Evolutionary conservation across 345 rosid species (phyloP).

Genomic region (Citrus glauca): DNA sequence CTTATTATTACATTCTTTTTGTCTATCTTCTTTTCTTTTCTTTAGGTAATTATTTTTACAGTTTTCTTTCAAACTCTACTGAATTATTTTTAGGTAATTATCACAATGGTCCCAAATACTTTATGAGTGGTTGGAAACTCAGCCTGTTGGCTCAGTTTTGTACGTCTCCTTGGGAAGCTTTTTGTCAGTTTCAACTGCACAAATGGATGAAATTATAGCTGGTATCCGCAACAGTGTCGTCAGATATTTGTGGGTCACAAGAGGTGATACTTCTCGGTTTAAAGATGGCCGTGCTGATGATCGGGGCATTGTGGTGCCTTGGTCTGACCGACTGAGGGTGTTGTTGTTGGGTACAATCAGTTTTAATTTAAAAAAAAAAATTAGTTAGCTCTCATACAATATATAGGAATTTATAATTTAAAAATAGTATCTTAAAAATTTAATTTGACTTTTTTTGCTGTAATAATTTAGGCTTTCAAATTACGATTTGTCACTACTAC

Average conservation of each 20-base stretch:
- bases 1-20: too few relatives aligned
- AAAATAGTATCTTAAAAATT: accelerated
- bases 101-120: neutral
- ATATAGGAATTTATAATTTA: too few relatives aligned
- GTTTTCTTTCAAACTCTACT: too few relatives aligned
- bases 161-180: conserved; percentile 32
- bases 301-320: conserved; percentile 23
- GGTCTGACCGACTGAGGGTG: conserved; percentile 36
- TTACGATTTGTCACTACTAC: too few relatives aligned
- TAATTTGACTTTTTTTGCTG: accelerated
- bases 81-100: too few relatives aligned
- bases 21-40: too few relatives aligned
- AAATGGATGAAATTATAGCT: conserved; percentile 30
- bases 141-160: conserved; percentile 23
- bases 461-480: accelerated
- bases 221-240: conserved; percentile 27
- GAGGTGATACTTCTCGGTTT: conserved; percentile 13
- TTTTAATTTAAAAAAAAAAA: too few relatives aligned
- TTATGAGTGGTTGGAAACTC: conserved; percentile 28
- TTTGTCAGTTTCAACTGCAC: conserved; percentile 21
- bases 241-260: conserved; percentile 24
- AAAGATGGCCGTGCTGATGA: conserved; percentile 3
- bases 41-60: too few relatives aligned
- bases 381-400: accelerated
- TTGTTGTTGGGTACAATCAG: too few relatives aligned